phyloP scores from a whole-genome alignment of 2,329 filamentous ascomycete species.

The Cordyceps militaris region DNA sequence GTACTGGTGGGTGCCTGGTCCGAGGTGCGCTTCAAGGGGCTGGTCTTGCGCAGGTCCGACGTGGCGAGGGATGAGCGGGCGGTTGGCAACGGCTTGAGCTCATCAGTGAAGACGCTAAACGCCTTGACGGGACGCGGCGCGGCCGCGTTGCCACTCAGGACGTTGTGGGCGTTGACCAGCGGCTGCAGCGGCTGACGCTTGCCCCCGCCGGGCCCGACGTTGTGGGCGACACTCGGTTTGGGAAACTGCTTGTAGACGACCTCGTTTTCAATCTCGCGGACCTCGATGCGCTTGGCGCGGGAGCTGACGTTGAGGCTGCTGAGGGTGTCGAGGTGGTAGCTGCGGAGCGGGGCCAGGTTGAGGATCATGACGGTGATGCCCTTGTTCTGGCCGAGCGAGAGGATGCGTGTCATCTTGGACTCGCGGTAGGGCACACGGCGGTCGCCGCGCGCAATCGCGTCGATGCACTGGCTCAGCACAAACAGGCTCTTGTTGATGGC shows the following conservation, averaged over 20 bases:
- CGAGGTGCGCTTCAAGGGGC: slow-evolving; percentile 35
- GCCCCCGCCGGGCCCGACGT: slow-evolving; percentile 18
- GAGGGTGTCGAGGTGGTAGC: slow-evolving; percentile 88
- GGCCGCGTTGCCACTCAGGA: slow-evolving; percentile 49
- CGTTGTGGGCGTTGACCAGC: slow-evolving; percentile 66
- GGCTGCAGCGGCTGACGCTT: slow-evolving; percentile 72
- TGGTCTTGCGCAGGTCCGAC: slow-evolving; percentile 26
- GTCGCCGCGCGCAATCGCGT: slow-evolving; percentile 74
- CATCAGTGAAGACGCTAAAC: slow-evolving; percentile 83
- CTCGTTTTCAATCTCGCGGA: slow-evolving; percentile 92
- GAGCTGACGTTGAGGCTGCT: slow-evolving; percentile 94
- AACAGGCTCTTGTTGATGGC: slow-evolving; percentile 98
- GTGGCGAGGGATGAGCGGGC: slow-evolving; percentile 29
- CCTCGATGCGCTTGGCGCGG: slow-evolving; percentile 90
- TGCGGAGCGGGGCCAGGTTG: slow-evolving; percentile 83
- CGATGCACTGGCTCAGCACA: slow-evolving; percentile 88
- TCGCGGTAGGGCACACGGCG: slow-evolving; percentile 85
- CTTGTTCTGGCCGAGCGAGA: slow-evolving; percentile 89
- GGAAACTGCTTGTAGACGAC: slow-evolving; percentile 75
- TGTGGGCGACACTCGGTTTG: slow-evolving; percentile 39
- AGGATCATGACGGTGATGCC: slow-evolving; percentile 95
- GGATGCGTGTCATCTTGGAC: slow-evolving; percentile 93
- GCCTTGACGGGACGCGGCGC: slow-evolving; percentile 48
- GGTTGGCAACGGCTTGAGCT: slow-evolving; percentile 39
- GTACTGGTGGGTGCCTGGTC: slow-evolving; percentile 29